These are phyloP conservation scores for Emydomyces testavorans DNA, from an alignment of 2,329 filamentous ascomycete genomes.

Conservation along the genomic window DNA sequence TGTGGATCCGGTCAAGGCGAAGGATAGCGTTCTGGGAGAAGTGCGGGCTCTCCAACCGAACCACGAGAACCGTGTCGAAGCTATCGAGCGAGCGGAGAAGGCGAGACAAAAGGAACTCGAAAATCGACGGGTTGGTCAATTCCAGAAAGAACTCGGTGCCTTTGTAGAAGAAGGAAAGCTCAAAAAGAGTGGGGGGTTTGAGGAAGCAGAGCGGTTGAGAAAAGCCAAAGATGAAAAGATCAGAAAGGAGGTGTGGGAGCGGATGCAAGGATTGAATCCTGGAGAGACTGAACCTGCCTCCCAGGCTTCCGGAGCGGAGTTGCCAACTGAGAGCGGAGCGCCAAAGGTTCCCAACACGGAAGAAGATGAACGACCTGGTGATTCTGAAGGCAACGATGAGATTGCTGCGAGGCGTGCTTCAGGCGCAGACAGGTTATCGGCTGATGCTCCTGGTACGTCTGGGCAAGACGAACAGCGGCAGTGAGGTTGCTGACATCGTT, in stretches of 20 bases:
- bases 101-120: constrained; percentile 79
- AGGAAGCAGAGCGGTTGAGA: constrained; percentile 79
- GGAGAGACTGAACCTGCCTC: constrained; percentile 36
- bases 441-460: constrained; percentile 17
- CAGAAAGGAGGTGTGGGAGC: constrained; percentile 58
- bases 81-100: constrained; percentile 94
- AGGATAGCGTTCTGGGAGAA: constrained; percentile 84
- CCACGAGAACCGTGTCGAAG: constrained; percentile 83
- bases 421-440: constrained; percentile 1
- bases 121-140: constrained; percentile 58
- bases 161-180: constrained; percentile 86
- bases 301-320: constrained; percentile 19
- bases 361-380: not conserved
- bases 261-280: constrained; percentile 38
- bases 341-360: not conserved
- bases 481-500: not conserved
- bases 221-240: constrained; percentile 79
- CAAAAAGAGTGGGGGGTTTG: constrained; percentile 91
- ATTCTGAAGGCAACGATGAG: not conserved
- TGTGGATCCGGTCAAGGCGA: constrained; percentile 65
- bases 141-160: constrained; percentile 70
- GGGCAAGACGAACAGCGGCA: constrained; percentile 1
- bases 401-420: constrained; percentile 1
- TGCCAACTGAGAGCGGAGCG: not conserved
- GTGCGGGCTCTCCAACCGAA: constrained; percentile 89